Evolutionary conservation across 2,329 filamentous ascomycete species (phyloP), one percentile per base, ranked within the genome.

Genomic region (Trichoderma arundinaceum): DNA sequence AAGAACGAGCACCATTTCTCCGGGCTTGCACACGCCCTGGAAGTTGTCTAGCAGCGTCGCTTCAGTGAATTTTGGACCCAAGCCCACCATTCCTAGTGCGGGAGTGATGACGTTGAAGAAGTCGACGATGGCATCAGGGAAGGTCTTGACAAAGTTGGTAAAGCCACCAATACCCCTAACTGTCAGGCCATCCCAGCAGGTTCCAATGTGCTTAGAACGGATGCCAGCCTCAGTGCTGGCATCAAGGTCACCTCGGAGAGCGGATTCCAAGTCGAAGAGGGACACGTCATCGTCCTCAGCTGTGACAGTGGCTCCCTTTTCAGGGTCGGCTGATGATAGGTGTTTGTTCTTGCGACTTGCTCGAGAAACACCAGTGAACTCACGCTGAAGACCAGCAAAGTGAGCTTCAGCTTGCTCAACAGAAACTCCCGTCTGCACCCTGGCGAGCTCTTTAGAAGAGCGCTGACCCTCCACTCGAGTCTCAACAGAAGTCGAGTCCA

Each of bases 1-100:
- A 7, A 96, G 82, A 0, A 96, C 92, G 1, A 96, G 82, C 0
- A 94, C 85, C 92, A 97, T 96, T 81, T 97, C 93, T 1, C 93
- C 94, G 0, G 92, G 91, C 69, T 89, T 88, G 65, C 88, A 86
- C 1, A 91, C 83, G 38, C 90, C 90, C 59, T 82, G 83, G 79
- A 94, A 95, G 69, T 86, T 82, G 68, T 92, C 84, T 28, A 96
- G 78, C 52, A 96, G 88, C 6, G 92, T 89, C 46, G 89, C 85
- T 74, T 96, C 90, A 38, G 81, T 81, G 2, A 88, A 88, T 75
- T 91, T 91, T 65, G 86, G 86, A 0, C 88, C 87, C 15, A 88
- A 73, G 0, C 91, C 90, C 1, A 94, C 78, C 9, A 92, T 72
- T 17, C 80, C 81, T 77, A 85, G 85, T 58, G 88, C 75, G 0